A percentile compares a stretch with the other conserved stretches of the same genome.
phyloP scores from a whole-genome alignment of 1,284 basidiomycete species.

The Microbotryum scabiosae region DNA sequence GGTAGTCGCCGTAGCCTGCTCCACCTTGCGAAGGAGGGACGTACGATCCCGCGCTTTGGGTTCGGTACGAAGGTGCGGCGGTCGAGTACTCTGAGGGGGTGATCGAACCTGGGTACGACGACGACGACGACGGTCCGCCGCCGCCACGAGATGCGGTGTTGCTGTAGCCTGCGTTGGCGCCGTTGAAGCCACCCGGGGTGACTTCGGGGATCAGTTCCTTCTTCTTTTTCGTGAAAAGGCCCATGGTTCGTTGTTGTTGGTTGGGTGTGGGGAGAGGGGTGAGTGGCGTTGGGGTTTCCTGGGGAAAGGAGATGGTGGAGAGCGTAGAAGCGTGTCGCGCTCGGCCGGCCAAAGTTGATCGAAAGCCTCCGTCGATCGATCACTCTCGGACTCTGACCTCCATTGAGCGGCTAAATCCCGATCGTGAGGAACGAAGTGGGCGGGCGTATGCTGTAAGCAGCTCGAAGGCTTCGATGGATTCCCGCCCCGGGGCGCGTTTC shows the following conservation, averaged over 20 bases:
- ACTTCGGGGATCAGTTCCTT: constrained; percentile 30
- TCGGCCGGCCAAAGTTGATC: no score
- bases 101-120: neutral
- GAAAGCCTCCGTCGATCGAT: no score
- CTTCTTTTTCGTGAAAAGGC: constrained; percentile 30
- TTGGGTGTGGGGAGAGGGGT: neutral
- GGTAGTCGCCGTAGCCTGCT: constrained; percentile 9
- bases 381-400: no score
- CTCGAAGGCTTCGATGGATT: no score
- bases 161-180: neutral
- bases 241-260: constrained; percentile 12
- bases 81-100: neutral
- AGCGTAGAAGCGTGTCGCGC: no score
- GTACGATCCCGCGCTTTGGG: constrained; percentile 6
- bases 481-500: no score
- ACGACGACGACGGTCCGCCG: neutral
- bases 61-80: constrained; percentile 24
- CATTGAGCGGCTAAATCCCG: no score
- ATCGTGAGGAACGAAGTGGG: no score
- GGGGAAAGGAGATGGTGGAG: no score
- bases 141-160: neutral
- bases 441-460: no score
- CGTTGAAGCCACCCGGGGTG: neutral
- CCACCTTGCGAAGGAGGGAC: constrained; percentile 25
- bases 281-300: no score